Evolutionary conservation across 2,329 filamentous ascomycete species (phyloP), one percentile per base, ranked within the genome.

Genomic region (Westerdykella sp.): DNA sequence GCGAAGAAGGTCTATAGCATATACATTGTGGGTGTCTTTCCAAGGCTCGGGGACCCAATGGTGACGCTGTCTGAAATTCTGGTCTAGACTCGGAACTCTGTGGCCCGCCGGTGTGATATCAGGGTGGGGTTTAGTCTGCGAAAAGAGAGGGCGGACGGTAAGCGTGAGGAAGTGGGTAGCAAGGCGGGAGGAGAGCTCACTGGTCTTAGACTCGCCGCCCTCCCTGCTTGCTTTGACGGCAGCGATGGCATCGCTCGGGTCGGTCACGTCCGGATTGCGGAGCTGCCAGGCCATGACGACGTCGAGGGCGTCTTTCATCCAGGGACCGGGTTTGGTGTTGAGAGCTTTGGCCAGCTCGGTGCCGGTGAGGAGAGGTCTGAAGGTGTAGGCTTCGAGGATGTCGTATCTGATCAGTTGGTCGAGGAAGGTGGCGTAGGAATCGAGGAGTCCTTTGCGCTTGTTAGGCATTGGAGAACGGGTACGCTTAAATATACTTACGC

Each of bases 201-300:
- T 70, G 53, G 68, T 62, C 35, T 40, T 48, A 16, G 25, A 18
- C 13, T 44, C 28, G 25, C 21, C 32, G 13, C 25, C 40, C 30
- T 43, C 39, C 49, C 48, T 55, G 38, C 56, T 54, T 44, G 54
- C 55, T 54, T 66, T 67, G 35, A 75, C 70, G 47, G 69, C 69
- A 53, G 71, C 67, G 40, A 75, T 70, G 12, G 70, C 72, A 43
- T 63, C 61, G 25, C 59, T 56, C 23, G 74, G 68, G 48, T 90
- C 83, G 3, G 75, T 78, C 44, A 71, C 73, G 4, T 74, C 74
- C 0, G 89, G 87, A 59, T 97, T 81, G 31, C 87, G 78, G 41
- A 97, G 76, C 67, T 97, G 93, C 89, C 90, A 97, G 47, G 82
- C 81, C 66, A 94, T 79, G 47, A 87, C 85, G 4, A 89, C 73